phyloP scores from a whole-genome alignment of 202 grass and related monocot species.

The Bolboschoenoplectus hybrid region DNA sequence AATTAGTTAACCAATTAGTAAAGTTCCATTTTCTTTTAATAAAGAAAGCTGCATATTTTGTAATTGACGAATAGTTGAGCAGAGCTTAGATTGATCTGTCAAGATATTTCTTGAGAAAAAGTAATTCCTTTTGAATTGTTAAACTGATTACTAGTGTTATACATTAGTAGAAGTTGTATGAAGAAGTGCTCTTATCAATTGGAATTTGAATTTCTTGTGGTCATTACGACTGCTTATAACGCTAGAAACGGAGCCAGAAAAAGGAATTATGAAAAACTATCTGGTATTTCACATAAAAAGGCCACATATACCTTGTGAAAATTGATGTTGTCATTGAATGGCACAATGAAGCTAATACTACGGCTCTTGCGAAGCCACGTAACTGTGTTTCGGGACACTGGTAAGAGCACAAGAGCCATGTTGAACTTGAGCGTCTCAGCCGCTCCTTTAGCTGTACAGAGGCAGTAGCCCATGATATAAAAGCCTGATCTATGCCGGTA shows the following conservation, averaged over 20 bases:
- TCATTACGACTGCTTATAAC: neutral
- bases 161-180: neutral
- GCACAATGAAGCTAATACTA: constrained; percentile 42
- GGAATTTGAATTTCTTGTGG: neutral
- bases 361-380: constrained; percentile 59
- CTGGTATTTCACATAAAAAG: constrained; percentile 15
- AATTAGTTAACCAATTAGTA: neutral
- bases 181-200: neutral
- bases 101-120: neutral
- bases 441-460: constrained; percentile 57
- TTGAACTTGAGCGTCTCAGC: constrained; percentile 71
- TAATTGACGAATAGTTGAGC: neutral
- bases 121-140: neutral
- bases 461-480: constrained; percentile 71
- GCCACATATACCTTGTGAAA: constrained; percentile 67
- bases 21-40: neutral
- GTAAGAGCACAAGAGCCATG: constrained; percentile 71
- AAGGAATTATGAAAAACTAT: neutral
- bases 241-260: neutral
- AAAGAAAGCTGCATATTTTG: neutral
- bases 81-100: neutral
- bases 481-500: constrained; percentile 54
- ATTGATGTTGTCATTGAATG: constrained; percentile 66
- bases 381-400: constrained; percentile 62
- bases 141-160: constrained; percentile 7